phyloP scores from a whole-genome alignment of 345 rosid genomes.

The Brassica juncea region DNA sequence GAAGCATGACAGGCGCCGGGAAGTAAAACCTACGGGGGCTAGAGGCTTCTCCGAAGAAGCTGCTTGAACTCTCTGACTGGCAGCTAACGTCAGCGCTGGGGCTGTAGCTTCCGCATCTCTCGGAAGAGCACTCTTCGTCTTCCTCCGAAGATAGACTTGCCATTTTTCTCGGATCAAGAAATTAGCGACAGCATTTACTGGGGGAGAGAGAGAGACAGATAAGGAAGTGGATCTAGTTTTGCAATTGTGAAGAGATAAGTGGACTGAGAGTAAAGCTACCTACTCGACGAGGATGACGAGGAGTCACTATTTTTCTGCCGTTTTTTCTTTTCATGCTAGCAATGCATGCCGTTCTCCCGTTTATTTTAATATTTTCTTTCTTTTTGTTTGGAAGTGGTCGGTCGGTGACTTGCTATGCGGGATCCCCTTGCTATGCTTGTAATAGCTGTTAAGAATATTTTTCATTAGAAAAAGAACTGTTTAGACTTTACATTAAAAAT shows the following conservation, averaged over 20 bases:
- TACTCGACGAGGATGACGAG: slow-evolving; percentile 10
- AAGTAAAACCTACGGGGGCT: slow-evolving; percentile 61
- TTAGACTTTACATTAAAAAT: too few species aligned
- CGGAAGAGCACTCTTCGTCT: slow-evolving; percentile 61
- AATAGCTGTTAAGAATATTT: background rate
- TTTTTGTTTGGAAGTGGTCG: slow-evolving; percentile 9
- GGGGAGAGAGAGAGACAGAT: background rate
- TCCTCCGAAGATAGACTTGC: slow-evolving; percentile 74
- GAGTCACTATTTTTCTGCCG: background rate
- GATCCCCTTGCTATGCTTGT: background rate
- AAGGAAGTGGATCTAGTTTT: slow-evolving; percentile 25
- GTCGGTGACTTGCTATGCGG: background rate
- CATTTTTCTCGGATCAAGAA: slow-evolving; percentile 46
- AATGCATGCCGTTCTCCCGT: background rate
- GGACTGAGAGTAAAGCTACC: slow-evolving; percentile 7
- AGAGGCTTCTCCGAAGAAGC: slow-evolving; percentile 76
- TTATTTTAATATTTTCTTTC: background rate
- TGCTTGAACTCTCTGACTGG: slow-evolving; percentile 89
- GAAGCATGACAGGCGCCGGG: slow-evolving; percentile 59
- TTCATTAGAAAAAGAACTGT: background rate
- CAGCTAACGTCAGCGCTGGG: slow-evolving; percentile 88
- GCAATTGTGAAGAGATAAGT: slow-evolving; percentile 5
- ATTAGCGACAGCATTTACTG: slow-evolving; percentile 11
- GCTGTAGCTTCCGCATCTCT: slow-evolving; percentile 87
- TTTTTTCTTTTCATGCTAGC: background rate